These are phyloP conservation scores for Trichophyton verrucosum DNA, from an alignment of 2,329 filamentous ascomycete genomes.

Conservation along the genomic window DNA sequence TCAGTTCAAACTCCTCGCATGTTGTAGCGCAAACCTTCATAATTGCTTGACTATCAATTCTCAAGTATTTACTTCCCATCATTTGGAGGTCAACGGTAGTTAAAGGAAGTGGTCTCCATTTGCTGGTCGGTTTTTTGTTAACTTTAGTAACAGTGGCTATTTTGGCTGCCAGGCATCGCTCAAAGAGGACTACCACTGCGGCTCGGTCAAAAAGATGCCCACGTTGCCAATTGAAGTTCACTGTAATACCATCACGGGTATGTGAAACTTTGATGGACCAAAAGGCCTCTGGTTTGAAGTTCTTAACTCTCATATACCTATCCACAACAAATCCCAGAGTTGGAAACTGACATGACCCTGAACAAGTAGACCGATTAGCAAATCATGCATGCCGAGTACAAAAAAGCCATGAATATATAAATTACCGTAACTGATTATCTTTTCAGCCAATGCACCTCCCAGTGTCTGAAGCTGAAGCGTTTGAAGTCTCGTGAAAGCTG, in stretches of 20 bases:
- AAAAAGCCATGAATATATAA: constrained; percentile 10
- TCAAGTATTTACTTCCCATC: constrained; percentile 75
- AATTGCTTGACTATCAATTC: constrained; percentile 80
- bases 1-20: not conserved
- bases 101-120: constrained; percentile 84
- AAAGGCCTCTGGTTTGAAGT: constrained; percentile 84
- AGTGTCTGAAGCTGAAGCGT: constrained; percentile 65
- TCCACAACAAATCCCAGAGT: constrained; percentile 96
- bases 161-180: constrained; percentile 66
- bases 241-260: constrained; percentile 61
- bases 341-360: constrained; percentile 88
- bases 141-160: constrained; percentile 72
- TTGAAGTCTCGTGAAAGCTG: constrained; percentile 79
- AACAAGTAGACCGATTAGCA: not conserved
- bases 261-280: constrained; percentile 86
- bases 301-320: constrained; percentile 83
- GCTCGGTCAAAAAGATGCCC: constrained; percentile 79
- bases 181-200: constrained; percentile 67
- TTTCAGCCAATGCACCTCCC: constrained; percentile 52
- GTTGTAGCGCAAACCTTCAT: constrained; percentile 52
- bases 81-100: constrained; percentile 97
- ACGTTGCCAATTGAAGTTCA: constrained; percentile 73
- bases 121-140: constrained; percentile 79
- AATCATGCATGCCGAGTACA: not conserved
- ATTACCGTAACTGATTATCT: constrained; percentile 68